Evolutionary conservation across 139 green algal genomes (phyloP), one percentile per base, ranked within the genome.

Genomic region (Chlorella vulgaris): DNA sequence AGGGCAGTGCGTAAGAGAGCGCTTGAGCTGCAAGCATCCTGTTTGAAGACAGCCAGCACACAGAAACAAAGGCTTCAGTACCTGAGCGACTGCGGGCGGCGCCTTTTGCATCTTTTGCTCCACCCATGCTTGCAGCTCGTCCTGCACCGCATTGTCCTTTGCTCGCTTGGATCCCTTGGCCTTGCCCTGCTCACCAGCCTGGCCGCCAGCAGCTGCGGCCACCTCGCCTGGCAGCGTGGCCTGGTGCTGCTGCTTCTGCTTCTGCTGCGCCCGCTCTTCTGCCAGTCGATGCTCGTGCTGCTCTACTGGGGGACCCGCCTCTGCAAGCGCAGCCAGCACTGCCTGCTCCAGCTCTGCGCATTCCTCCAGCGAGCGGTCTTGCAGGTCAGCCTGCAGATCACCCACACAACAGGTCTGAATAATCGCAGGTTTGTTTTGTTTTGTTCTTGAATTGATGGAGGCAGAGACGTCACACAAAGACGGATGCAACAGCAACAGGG

Each of bases 281-380:
- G 38, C n/a, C 42, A 51, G 53, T n/a, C 38, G 35, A 8, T 5
- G 43, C 18, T n/a, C 15, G 22, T 43, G 10, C 3, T 36, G 43
- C 50, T 67, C 33, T 7, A 36, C 58, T 36, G 74, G 62, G 24
- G 26, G 4, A 21, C 47, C 39, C 7, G 40, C 43, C n/a, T 36
- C 36, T n/a, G 33, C 3, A 3, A 82, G 22, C 58, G 86, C 73
- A 24, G 21, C 24, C n/a, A 86, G 26, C 29, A 86, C 19, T 19
- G 71, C 82, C 0, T 15, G 10, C 35, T 61, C 35, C 74, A 87
- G 36, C 78, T 84, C 60, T 31, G 24, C 15, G 55, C 85, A 82
- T 78, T 89, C 85, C 31, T 89, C 79, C 42, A 51, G 6, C 15
- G 58, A 42, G 21, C 71, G 76, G 1, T 58, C 51, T 26, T 61